Evolutionary conservation across 2,329 filamentous ascomycete species (phyloP), one percentile per base, ranked within the genome.

Genomic region (Pezicula radicicola): DNA sequence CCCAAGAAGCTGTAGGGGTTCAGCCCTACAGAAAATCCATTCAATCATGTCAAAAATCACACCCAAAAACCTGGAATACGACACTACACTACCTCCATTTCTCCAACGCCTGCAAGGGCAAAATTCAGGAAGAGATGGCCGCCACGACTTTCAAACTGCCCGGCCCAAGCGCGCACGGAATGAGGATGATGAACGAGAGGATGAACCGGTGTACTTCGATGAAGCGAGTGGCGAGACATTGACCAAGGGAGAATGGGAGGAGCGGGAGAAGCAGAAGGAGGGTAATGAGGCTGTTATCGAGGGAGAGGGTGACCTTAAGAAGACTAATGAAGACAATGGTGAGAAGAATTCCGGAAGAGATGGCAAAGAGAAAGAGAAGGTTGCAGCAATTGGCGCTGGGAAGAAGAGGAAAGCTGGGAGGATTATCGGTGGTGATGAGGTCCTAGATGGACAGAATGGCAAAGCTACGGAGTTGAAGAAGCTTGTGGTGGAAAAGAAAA

Each of bases 201-300:
- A 93, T 66, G 85, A 78, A 46, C 89, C 89, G 0, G 77, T 90
- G 0, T 83, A 90, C 48, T 82, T 94, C 4, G 81, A 93, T 59
- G 88, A 91, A 65, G 76, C 80, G 4, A 87, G 83, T 46, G 87
- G 89, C 50, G 78, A 85, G 28, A 78, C 66, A 4, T 52, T 60
- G 47, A 67, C 71, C 30, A 68, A 66, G 43, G 65, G 66, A 15
- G 67, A 70, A 52, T 61, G 55, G 66, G 63, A 55, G 58, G 66
- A 63, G 48, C 64, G 63, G 46, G 68, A 66, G 46, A 59, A 61
- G 51, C 61, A 57, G 7, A 57, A 56, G 9, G 59, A 55, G 21
- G 36, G 15, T 12, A 6, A 27, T 16, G 58, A 59, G 18, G 57
- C 52, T 49, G 60, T 25, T 1, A 25, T 25, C 25, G 27, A 47